phyloP scores from a whole-genome alignment of 768 basidiomycete species.

The Naganishia antarctica region DNA sequence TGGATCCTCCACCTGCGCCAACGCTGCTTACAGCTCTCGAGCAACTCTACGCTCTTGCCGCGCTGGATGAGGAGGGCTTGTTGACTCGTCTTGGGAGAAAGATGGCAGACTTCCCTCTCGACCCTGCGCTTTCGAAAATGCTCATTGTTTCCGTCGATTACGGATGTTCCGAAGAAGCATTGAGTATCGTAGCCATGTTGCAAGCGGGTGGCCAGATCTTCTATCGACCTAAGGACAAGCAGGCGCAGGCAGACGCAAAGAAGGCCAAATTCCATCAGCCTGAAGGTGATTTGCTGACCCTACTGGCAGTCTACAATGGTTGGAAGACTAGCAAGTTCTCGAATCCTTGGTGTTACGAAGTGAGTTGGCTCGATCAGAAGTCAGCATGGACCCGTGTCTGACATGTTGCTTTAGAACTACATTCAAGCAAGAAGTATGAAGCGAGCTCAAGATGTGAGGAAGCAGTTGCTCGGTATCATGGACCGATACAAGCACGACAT shows the following conservation, averaged over 20 bases:
- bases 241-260: conserved; percentile 97
- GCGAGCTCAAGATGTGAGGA: conserved; percentile 92
- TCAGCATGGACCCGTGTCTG: too few species aligned
- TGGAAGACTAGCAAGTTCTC: conserved; percentile 96
- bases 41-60: conserved; percentile 87
- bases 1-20: conserved; percentile 96
- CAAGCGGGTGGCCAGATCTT: conserved; percentile 87
- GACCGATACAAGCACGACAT: conserved; percentile 99
- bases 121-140: conserved; percentile 94
- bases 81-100: conserved; percentile 90
- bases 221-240: conserved; percentile 99
- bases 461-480: conserved; percentile 97
- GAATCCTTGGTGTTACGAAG: conserved; percentile 96
- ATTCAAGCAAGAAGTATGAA: conserved; percentile 97
- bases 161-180: conserved; percentile 95
- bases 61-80: conserved; percentile 92
- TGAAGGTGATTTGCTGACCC: conserved; percentile 76
- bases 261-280: conserved; percentile 99
- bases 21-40: conserved; percentile 96
- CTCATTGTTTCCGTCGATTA: conserved; percentile 94
- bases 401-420: conserved; percentile 59
- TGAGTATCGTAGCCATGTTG: conserved; percentile 95
- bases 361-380: conserved; percentile 16
- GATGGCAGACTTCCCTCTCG: conserved; percentile 99
- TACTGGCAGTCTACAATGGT: conserved; percentile 85